Evolutionary conservation across 73 alveolate species (phyloP).

Genomic region (Breviolum minutum): DNA sequence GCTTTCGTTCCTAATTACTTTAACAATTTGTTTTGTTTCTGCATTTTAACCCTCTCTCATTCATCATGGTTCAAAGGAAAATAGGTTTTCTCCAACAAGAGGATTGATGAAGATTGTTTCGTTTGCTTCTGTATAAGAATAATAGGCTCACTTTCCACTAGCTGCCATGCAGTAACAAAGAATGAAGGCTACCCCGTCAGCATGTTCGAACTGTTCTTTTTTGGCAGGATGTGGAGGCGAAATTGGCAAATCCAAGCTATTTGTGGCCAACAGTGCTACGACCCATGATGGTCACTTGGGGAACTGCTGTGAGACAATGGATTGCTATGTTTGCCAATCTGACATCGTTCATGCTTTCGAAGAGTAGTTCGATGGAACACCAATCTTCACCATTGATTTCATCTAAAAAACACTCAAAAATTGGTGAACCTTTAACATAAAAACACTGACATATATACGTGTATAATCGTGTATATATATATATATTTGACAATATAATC

Average conservation of each 20-base stretch:
- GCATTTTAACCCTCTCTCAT: too few species aligned
- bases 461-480: background rate
- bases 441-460: too few species aligned
- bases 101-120: background rate
- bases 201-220: background rate
- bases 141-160: background rate
- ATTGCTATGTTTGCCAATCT: background rate
- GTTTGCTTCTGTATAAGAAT: too few species aligned
- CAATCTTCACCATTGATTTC: too few species aligned
- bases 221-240: constrained; percentile 29
- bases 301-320: background rate
- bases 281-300: constrained; percentile 29
- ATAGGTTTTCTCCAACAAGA: background rate
- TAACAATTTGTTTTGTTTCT: too few species aligned
- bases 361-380: too few species aligned
- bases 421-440: background rate
- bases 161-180: too few species aligned
- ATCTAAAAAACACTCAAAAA: too few species aligned
- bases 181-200: background rate
- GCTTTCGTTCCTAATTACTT: too few species aligned
- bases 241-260: background rate
- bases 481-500: too few species aligned
- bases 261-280: constrained; percentile 14
- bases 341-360: background rate
- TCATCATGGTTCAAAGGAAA: too few species aligned